Base-by-base conservation (phyloP, 2,329 filamentous ascomycete species). In the Penicillium sp. region DNA sequence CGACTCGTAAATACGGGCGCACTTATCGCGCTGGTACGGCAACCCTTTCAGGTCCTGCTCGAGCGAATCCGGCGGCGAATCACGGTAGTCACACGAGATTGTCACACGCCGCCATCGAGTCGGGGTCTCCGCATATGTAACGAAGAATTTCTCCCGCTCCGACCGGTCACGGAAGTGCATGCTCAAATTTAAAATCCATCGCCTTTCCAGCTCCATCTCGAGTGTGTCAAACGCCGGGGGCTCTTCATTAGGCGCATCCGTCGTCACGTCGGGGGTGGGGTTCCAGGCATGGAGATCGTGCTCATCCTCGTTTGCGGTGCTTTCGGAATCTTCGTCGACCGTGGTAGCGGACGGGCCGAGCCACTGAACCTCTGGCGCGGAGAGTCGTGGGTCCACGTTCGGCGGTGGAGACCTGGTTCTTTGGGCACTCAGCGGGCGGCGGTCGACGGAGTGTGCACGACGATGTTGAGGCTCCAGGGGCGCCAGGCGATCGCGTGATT, bases 121-220 rank as follows among this genome's bases (percentile, higher is more conserved):
- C 4, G 88, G 84, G 42, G 81, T 80, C 67, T 95, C 87, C 42
- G 90, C 88, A 67, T 88, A 98, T 0, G 93, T 97, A 55, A 98
- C 85, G 69, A 97, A 98, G 75, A 97, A 97, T 69, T 98, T 98
- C 70, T 98, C 93, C 38, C 92, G 82, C 61, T 88, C 88, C 10
- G 91, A 95, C 62, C 87, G 86, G 72, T 98, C 93, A 51, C 91
- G 83, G 69, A 96, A 98, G 69, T 95, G 90, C 93, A 98, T 96
- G 71, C 90, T 96, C 52, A 97, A 79, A 65, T 98, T 98, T 59
- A 98, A 77, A 52, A 98, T 97, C 93, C 93, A 98, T 63, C 81
- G 85, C 53, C 79, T 81, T 64, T 96, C 90, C 47, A 96, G 79
- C 69, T 97, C 92, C 55, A 88, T 82, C 56, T 87, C 82, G 57